Base-by-base conservation (phyloP, 352 stramenopile genomes). In the Globisporangium nunn region DNA sequence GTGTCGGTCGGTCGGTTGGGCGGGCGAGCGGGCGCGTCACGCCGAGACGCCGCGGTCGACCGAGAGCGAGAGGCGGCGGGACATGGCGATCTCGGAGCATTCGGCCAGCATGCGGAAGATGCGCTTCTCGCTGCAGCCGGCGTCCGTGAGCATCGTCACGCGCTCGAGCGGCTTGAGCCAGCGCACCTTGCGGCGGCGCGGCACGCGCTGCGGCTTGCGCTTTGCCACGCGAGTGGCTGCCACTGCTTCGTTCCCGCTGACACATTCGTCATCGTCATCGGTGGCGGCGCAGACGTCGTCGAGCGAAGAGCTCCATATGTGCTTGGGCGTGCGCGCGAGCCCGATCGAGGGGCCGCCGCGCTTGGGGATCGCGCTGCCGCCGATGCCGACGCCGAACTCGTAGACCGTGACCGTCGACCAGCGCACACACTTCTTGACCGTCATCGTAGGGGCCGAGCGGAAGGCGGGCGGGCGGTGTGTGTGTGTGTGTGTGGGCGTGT, bases 81-180 rank as follows among this genome's bases (percentile, higher is more conserved):
- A 84, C 75, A 86, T 86, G 40, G 75, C 75, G 61, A 86, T 86
- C 55, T 86, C 71, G 15, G 75, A 84, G 29, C 62, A 68, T 56
- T 86, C 73, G 72, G 84, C 80, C 71, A 86, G 74, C 74, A 84
- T 84, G 54, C 73, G 71, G 50, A 70, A 81, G 60, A 86, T 86
- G 54, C 69, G 69, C 56, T 81, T 78, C 71, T 86, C 75, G 53
- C 75, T 86, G 55, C 69, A 81, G 37, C 75, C 75, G 41, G 73
- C 75, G 50, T 84, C 78, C n/a, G 74, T 84, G 29, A 86, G 67
- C 74, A 86, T 61, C 51, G 69, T 75, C 43, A 84, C 72, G 28
- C 74, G 76, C 48, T 85, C 76, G 39, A 79, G 70, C 2, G 76
- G 76, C 62, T 87, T 87, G 47, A 86, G 59, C 75, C 75, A 85